Base-by-base conservation (phyloP, 352 stramenopile species). In the Lagenidium giganteum region DNA sequence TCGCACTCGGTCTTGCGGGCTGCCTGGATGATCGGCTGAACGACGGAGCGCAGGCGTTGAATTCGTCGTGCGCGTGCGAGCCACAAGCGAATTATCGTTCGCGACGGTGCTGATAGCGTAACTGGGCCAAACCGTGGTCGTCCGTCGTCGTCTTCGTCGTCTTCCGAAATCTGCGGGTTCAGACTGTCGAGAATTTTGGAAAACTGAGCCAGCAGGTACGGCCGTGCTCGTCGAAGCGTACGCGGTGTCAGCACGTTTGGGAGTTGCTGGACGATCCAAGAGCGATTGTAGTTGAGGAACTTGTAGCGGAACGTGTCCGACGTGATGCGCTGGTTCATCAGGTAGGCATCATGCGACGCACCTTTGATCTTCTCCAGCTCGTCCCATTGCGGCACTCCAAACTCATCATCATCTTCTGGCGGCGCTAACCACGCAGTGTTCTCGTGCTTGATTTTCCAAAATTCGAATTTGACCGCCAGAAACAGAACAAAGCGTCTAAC, bases 291-390 rank as follows among this genome's bases (percentile, higher is more conserved):
- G 54, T 95, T 86, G 13, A 98, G 70, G 58, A 98, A 98, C 52
- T 98, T 98, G 67, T 95, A 95, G 12, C 94, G 81, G 57, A 98
- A 98, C 4, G 89, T 97, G 39, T 98, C 93, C 14, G 68, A 90
- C 17, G 91, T 95, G 45, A 98, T 95, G 12, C 84, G 70, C 59
- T 98, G 87, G 58, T 98, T 98, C 88, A 98, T 97, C 54, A 97
- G 47, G 50, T 96, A 97, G 0, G 84, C 72, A 59, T 98, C 90
- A 57, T 97, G 87, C 5, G 72, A 91, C 28, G 79, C 88, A 16
- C 84, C 74, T 60, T 97, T 87, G 32, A 96, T 87, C 20, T 88
- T 81, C 35, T 93, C 82, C 1, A 93, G 65, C 28, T 97, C 83
- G 42, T 96, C 87, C 80, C 79, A 96, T 14, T 77, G 58, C 5